Evolutionary conservation across 148 eudicot species (phyloP), one percentile per base, ranked within the genome.

Genomic region (Chenopodium quinoa): DNA sequence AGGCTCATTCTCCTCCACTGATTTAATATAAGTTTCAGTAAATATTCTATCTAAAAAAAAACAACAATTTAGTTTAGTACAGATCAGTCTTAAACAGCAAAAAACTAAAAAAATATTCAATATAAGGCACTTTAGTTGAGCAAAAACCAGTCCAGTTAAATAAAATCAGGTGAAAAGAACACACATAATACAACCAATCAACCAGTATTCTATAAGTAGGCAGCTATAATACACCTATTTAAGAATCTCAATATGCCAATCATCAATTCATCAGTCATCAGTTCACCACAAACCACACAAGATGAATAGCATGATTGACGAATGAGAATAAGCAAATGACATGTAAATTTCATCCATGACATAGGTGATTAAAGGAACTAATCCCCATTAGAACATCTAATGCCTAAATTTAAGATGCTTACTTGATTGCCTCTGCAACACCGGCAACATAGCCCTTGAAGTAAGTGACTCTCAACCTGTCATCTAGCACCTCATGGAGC

Each of bases 401-500:
- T 23, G 44, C 54, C 52, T 48, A 66, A 16, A 75, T 37, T 71
- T 9, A 46, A 62, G 65, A 54, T 71, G 80, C 87, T 68, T 79
- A 93, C 95, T 84, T 85, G 54, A 93, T 89, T 76, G 97, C 92
- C 78, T 89, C 88, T 77, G 88, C 88, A 85, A 92, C 89, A 65
- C 86, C 81, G 17, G 94, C 87, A 80, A 93, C 93, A 79, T 93
- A 93, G 37, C 82, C 89, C 85, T 92, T 93, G 84, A 83, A 93
- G 86, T 85, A 93, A 82, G 79, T 75, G 78, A 92, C 89, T 86
- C 97, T 85, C 75, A 92, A 81, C 83, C 86, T 90, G 85, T 93
- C 97, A 84, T 93, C 97, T 72, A 93, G 89, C 89, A 92, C 86
- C 78, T 92, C 94, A 84, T 89, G 82, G 77, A 90, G 88, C 75